Evolutionary conservation across 371 early-diverging fungal genomes (phyloP), one percentile per base, ranked within the genome.

Genomic region (Aphelidium insulamus): DNA sequence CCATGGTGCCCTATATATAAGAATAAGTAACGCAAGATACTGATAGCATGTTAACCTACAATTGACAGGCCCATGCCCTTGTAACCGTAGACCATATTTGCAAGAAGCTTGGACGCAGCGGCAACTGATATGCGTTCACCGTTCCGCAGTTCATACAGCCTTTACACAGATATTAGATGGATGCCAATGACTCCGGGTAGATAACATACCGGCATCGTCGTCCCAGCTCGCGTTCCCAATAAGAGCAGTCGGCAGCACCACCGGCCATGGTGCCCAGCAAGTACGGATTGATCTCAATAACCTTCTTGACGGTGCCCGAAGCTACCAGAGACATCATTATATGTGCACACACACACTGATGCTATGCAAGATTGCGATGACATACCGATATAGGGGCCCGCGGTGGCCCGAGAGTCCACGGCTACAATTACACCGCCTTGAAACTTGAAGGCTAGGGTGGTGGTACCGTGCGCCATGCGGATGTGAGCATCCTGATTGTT

Each of bases 161-260:
- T 72, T n/a, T n/a, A n/a, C n/a, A 27, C 49, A 7, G 8, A 25
- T 15, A 30, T 11, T 29, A 7, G 17, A 31, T 31, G 21, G 10
- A 8, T 22, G 26, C 7, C 29, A 18, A 9, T 22, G 37, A 30
- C 29, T 9, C 11, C 16, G 12, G 23, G n/a, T 10, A 17, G 16
- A 28, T n/a, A n/a, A 16, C 41, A 23, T 37, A 64, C 54, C 88
- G 55, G 64, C 94, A 97, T 39, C 91, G 73, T 45, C 87, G 66
- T 11, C 98, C 99, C 43, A 99, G 74, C 45, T 91, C 83, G 35
- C 97, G 80, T 52, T 98, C 97, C 99, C 99, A 99, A 59, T 76
- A 99, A 33, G 74, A 77, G 65, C 99, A 99, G 55, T 99, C 99
- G n/a, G 99, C 99, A 18, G 99, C 99, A 59, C 99, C 98, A 41